Percentiles rank a stretch among this genome's conserved stretches.
These are phyloP conservation scores for Persicaria tinctoria DNA, from an alignment of 148 eudicot genomes.

Conservation along the genomic window DNA sequence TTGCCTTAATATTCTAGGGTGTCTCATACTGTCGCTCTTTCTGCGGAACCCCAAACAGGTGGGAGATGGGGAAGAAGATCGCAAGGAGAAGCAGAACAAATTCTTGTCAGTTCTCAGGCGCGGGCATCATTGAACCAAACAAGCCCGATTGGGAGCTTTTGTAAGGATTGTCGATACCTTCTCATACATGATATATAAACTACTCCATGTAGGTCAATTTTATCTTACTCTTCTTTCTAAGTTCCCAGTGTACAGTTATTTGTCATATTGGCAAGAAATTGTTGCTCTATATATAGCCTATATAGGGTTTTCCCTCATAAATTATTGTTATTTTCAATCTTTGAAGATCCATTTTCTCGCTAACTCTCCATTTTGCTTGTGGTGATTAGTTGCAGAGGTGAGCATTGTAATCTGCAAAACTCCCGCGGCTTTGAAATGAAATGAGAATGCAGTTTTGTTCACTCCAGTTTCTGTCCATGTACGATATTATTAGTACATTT, in stretches of 20 bases:
- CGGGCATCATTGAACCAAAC: constrained; percentile 42
- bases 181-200: constrained; percentile 8
- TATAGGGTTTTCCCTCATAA: neutral
- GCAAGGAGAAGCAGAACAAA: constrained; percentile 73
- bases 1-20: neutral
- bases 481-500: neutral
- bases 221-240: neutral
- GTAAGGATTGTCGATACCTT: constrained; percentile 8
- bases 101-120: constrained; percentile 74
- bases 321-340: neutral
- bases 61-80: constrained; percentile 66
- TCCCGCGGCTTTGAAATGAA: neutral
- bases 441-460: neutral
- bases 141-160: neutral
- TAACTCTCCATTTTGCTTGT: neutral
- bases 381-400: neutral
- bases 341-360: neutral
- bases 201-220: constrained; percentile 7
- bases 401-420: constrained; percentile 6
- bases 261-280: constrained; percentile 1
- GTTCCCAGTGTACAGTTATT: constrained; percentile 10
- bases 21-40: neutral
- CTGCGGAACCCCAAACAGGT: constrained; percentile 42
- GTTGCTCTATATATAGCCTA: neutral
- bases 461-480: neutral